Evolutionary conservation across 169 alveolate species (phyloP), one percentile per base, ranked within the genome.

Genomic region (Babesia bovis): DNA sequence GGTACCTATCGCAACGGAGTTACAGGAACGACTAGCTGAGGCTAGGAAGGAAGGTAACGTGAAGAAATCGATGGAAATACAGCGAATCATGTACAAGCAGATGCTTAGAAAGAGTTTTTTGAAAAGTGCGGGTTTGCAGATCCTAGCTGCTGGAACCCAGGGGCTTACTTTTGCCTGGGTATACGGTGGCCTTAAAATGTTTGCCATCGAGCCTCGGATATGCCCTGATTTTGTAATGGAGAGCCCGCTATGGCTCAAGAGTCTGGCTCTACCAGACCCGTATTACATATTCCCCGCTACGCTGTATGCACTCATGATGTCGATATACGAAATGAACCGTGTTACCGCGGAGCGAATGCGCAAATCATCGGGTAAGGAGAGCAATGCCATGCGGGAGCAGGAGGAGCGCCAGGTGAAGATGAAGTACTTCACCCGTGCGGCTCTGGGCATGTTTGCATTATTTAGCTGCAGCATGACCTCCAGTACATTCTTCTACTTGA

Each of bases 231-330:
- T 87, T 65, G 72, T 83, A 38, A 60, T 82, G 55, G 92, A 87
- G 45, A 45, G 84, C 15, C 84, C 85, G 10, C 38, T 87, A 44
- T 87, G 92, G 92, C 53, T 87, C 21, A 89, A 87, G 36, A 83
- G 90, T 49, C 76, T 87, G 42, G 73, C 89, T 4, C 73, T 87
- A 32, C 92, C 92, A 13, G 92, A 87, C 60, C 92, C 92, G 2
- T 87, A 87, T 55, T 87, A 65, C 41, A 71, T 83, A 19, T 60
- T 87, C 53, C 90, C 92, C 10, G 52, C 72, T 28, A 55, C 79
- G 13, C 74, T 84, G 21, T 73, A 85, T 32, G 30, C 78, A 41
- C 63, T 87, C 35, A 63, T 87, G 84, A 66, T 84, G 17, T 40
- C 75, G 65, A 77, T 78, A 23, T 71, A 76, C 38, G 83, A 79